Evolutionary conservation across 176 grass and related monocot species (phyloP), one percentile per base, ranked within the genome.

Genomic region (Avena eriantha): DNA sequence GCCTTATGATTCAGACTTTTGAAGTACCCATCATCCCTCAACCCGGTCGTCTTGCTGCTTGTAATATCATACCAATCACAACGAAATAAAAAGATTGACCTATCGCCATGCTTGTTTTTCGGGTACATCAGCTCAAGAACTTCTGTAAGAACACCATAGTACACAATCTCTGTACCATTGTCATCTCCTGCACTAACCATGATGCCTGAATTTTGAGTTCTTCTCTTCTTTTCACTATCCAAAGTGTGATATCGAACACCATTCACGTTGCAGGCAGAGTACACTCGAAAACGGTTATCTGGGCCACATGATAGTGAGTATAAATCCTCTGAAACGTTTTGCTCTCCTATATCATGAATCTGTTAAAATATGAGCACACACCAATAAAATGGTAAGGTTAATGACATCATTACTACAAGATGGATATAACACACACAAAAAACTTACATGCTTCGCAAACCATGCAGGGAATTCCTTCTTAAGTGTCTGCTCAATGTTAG

Each of bases 181-280:
- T 33, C 7, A 68, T 34, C 1, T 68, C 11, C 29, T 29, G n/a
- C n/a, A n/a, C 35, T 68, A 5, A 26, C 13, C 64, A 18, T 35
- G 5, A 68, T 68, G 26, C 31, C 64, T 35, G 64, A 68, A 68
- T 68, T 68, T 68, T 68, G 64, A 68, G 64, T 68, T 68, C 15
- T 68, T 68, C 64, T 68, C 4, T 68, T 35, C 31, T 15, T 17
- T 14, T 68, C 64, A 35, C 64, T 29, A 18, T 68, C 67, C 34
- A 70, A 9, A 39, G 67, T 70, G 67, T 69, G 66, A 31, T 69
- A 69, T 33, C 66, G 33, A 69, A 69, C 66, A 69, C 66, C 66
- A 69, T 69, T 39, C 33, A 69, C 34, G 1, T 69, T 69, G 33
- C 66, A 69, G 7, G 66, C 66, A 39, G 66, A 69, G 66, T 69